A percentile compares a stretch with the other conserved stretches of the same genome.
Conservation (phyloP, 2,329 filamentous ascomycete species). For the Nemania sp. region DNA sequence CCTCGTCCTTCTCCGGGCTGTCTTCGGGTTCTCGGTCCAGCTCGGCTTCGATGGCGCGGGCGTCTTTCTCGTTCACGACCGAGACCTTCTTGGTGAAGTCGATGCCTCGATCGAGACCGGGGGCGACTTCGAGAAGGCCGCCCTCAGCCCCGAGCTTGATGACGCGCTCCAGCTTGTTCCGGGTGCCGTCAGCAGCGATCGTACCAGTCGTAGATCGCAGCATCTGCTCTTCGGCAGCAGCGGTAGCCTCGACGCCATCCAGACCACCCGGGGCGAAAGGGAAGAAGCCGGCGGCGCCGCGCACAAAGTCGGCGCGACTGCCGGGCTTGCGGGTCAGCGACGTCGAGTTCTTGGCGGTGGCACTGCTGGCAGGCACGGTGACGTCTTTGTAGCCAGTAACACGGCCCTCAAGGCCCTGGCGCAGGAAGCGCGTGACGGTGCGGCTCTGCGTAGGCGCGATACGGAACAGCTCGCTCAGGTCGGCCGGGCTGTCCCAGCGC, state of each 20-base stretch:
- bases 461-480: constrained; percentile 82
- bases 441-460: constrained; percentile 89
- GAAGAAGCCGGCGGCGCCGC: constrained; percentile 90
- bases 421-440: constrained; percentile 89
- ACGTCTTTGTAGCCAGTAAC: constrained; percentile 95
- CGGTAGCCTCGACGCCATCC: constrained; percentile 82
- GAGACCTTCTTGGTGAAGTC: constrained; percentile 65
- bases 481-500: constrained; percentile 79
- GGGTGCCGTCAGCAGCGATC: constrained; percentile 47
- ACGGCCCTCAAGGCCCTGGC: constrained; percentile 87
- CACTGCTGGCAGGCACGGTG: constrained; percentile 84
- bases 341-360: constrained; percentile 93
- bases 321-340: constrained; percentile 86
- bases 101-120: constrained; percentile 79
- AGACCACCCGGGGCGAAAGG: constrained; percentile 91
- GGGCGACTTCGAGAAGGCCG: constrained; percentile 77
- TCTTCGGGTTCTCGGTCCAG: constrained; percentile 53
- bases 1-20: constrained; percentile 38
- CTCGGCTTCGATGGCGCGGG: constrained; percentile 60
- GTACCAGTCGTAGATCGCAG: constrained; percentile 53
- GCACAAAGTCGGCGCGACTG: constrained; percentile 84
- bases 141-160: constrained; percentile 80
- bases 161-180: constrained; percentile 73
- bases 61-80: constrained; percentile 61
- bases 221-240: constrained; percentile 78